Evolutionary conservation across 257 asterid genomes (phyloP).

Genomic region (Solanum chmielewskii): DNA sequence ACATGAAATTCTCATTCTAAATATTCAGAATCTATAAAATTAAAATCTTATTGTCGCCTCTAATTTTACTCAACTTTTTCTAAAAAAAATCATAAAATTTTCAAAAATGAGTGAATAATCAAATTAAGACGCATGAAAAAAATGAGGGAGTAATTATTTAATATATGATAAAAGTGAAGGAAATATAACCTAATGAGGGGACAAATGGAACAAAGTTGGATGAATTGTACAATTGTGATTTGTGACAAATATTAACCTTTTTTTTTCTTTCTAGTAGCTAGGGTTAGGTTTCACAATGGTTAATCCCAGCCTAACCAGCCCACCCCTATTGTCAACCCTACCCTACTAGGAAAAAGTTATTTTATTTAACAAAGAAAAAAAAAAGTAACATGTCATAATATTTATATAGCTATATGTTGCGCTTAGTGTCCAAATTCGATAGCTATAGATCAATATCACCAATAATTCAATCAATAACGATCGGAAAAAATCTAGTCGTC

Average conservation of each 20-base stretch:
- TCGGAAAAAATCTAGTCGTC: neutral
- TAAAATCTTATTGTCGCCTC: fast-evolving
- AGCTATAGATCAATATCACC: neutral
- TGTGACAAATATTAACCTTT: neutral
- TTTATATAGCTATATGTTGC: neutral
- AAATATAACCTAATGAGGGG: neutral
- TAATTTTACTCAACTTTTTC: too few species aligned
- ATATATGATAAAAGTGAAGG: neutral
- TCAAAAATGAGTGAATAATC: too few species aligned
- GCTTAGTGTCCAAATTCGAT: neutral
- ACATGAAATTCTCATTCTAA: fast-evolving
- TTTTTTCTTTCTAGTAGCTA: neutral
- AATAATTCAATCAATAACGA: neutral
- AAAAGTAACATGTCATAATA: neutral
- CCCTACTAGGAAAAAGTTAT: neutral
- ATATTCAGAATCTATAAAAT: too few species aligned
- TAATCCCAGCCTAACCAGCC: neutral
- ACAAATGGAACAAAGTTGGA: neutral
- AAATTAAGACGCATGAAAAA: neutral
- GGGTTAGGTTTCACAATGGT: neutral
- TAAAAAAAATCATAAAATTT: too few species aligned
- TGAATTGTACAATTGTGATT: neutral
- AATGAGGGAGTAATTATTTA: neutral
- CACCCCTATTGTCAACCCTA: neutral
- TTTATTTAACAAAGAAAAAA: neutral